phyloP scores from a whole-genome alignment of 1,284 basidiomycete genomes.

The Trichosporon faecale region DNA sequence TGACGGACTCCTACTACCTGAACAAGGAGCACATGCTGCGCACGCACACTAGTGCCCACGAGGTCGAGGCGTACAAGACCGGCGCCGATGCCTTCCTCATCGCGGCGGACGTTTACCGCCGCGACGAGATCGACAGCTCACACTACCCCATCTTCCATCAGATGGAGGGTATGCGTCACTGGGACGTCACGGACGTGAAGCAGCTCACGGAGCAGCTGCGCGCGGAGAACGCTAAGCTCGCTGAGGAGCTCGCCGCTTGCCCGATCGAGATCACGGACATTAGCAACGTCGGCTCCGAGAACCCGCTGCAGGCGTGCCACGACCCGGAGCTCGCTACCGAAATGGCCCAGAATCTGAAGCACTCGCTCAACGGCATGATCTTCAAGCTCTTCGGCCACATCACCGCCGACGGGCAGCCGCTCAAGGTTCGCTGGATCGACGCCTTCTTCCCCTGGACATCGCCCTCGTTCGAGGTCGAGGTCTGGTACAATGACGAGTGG shows the following conservation, averaged over 20 bases:
- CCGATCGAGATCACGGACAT: conserved; percentile 84
- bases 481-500: conserved; percentile 95
- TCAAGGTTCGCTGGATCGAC: conserved; percentile 93
- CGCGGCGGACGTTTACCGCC: conserved; percentile 95
- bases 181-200: conserved; percentile 54
- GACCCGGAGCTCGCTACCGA: conserved; percentile 67
- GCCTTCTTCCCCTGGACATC: conserved; percentile 97
- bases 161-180: conserved; percentile 91
- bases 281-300: conserved; percentile 67
- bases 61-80: conserved; percentile 81
- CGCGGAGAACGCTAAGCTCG: conserved; percentile 59
- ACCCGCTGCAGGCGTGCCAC: conserved; percentile 77
- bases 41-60: conserved; percentile 96
- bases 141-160: conserved; percentile 99
- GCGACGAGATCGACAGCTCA: conserved; percentile 95
- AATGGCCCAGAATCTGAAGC: conserved; percentile 80
- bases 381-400: conserved; percentile 73
- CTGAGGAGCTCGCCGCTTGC: conserved; percentile 61
- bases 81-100: conserved; percentile 82
- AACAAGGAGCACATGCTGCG: conserved; percentile 87
- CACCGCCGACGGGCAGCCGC: conserved; percentile 59
- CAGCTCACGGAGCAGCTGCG: conserved; percentile 33
- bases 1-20: conserved; percentile 94
- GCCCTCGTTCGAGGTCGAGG: conserved; percentile 96
- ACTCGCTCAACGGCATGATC: conserved; percentile 84